These are phyloP conservation scores for Calamus simplicifolius DNA, from an alignment of 176 grass and related monocot species.

Conservation along the genomic window DNA sequence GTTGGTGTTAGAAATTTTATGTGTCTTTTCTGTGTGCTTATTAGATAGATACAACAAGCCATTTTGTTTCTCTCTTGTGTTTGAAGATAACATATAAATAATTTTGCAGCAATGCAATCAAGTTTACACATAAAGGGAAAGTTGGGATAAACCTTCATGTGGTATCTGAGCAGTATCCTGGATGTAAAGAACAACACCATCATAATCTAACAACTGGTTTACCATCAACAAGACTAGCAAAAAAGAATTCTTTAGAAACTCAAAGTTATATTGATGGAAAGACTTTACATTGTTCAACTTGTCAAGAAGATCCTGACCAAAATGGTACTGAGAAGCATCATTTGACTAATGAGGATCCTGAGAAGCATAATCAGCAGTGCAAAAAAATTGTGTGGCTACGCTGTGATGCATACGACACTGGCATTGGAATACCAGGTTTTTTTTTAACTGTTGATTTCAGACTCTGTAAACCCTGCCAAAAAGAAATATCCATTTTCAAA, in stretches of 20 bases:
- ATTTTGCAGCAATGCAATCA: conserved; percentile 79
- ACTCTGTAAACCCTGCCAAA: neutral
- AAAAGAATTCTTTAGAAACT: conserved; percentile 21
- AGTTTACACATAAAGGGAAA: conserved; percentile 90
- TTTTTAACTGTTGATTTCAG: conserved; percentile 8
- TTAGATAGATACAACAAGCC: too few species aligned
- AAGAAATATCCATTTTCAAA: too few species aligned
- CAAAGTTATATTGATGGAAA: conserved; percentile 35
- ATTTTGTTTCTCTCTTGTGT: too few species aligned
- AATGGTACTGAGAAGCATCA: conserved; percentile 20
- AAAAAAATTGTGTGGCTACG: conserved; percentile 62
- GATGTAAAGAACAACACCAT: conserved; percentile 20
- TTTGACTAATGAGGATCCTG: conserved; percentile 18
- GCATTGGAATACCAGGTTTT: conserved; percentile 95
- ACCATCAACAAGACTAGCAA: conserved; percentile 3
- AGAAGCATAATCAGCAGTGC: conserved; percentile 20
- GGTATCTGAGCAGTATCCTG: conserved; percentile 30
- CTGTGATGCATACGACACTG: conserved; percentile 80
- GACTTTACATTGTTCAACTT: conserved; percentile 29
- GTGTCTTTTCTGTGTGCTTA: too few species aligned
- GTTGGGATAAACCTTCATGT: conserved; percentile 75
- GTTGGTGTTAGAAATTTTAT: too few species aligned
- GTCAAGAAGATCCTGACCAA: conserved; percentile 23
- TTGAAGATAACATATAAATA: neutral
- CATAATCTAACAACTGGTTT: neutral